phyloP scores from a whole-genome alignment of 371 early-diverging fungal species.

The Mortierella sp. region DNA sequence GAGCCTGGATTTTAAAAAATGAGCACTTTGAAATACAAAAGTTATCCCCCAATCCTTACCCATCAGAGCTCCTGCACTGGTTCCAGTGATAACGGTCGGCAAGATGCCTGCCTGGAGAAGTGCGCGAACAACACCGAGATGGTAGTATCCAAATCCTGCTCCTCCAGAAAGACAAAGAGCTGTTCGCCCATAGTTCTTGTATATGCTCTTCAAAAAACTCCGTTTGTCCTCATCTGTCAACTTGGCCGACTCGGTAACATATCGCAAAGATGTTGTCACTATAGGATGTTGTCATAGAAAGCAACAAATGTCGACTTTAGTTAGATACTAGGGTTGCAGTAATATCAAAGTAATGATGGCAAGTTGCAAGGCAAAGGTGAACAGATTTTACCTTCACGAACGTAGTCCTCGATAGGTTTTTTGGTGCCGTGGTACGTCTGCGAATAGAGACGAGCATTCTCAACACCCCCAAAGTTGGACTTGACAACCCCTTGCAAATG shows the following conservation, averaged over 20 bases:
- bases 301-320: neutral
- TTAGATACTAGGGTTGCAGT: neutral
- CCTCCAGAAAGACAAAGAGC: slow-evolving; percentile 94
- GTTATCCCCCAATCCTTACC: slow-evolving; percentile 37
- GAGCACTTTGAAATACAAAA: neutral
- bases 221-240: slow-evolving; percentile 73
- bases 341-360: neutral
- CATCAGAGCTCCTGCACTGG: slow-evolving; percentile 84
- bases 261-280: slow-evolving; percentile 76
- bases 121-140: slow-evolving; percentile 83
- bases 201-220: slow-evolving; percentile 80
- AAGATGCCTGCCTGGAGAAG: slow-evolving; percentile 82
- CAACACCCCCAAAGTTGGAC: slow-evolving; percentile 86
- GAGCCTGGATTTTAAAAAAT: neutral
- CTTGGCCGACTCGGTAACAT: slow-evolving; percentile 66
- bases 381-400: slow-evolving; percentile 73
- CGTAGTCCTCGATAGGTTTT: slow-evolving; percentile 80
- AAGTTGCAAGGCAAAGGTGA: neutral
- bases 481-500: slow-evolving; percentile 79
- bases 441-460: slow-evolving; percentile 82
- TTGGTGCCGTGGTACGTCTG: slow-evolving; percentile 87
- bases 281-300: neutral
- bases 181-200: slow-evolving; percentile 87
- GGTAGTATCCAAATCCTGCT: slow-evolving; percentile 88
- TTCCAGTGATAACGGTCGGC: slow-evolving; percentile 90